Conservation (phyloP, 306 rosid genomes). For the cucumber (Cucumis sativus) region Cucumber_9930_V3 NC_026658.2:17458001-17458500, state of each 20-base stretch:
- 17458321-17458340: conserved; percentile 96
- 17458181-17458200: neutral
- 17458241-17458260: neutral
- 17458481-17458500: conserved; percentile 91
- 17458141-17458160: neutral
- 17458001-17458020: no score
- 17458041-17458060: no score
- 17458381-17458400: neutral
- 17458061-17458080: no score
- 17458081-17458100: no score
- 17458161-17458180: neutral
- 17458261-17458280: conserved; percentile 35
- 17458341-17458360: conserved; percentile 92
- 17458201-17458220: neutral
- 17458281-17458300: conserved; percentile 80
- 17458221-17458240: neutral
- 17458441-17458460: conserved; percentile 45
- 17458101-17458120: neutral
- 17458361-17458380: neutral
- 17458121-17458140: neutral
- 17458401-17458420: neutral
- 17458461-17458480: conserved; percentile 91
- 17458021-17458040: no score
- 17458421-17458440: neutral
- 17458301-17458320: conserved; percentile 91